phyloP scores from a whole-genome alignment of 1,284 basidiomycete genomes.

The Cutaneotrichosporon arboriforme region DNA sequence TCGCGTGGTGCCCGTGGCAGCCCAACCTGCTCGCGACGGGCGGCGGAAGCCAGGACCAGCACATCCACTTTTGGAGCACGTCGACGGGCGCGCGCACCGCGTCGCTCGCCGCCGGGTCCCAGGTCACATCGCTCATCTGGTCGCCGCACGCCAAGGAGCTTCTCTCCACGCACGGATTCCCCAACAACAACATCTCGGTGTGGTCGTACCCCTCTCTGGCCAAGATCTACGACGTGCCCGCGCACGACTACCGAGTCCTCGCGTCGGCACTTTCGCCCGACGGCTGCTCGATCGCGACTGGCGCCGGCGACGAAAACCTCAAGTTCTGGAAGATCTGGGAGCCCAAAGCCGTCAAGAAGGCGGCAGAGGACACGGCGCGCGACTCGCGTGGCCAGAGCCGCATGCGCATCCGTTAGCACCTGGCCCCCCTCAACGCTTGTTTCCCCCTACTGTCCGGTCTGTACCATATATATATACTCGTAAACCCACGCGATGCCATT shows the following conservation, averaged over 20 bases:
- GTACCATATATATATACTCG: too few relatives aligned
- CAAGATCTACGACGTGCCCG: constrained; percentile 81
- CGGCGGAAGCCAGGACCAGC: constrained; percentile 90
- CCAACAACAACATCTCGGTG: constrained; percentile 55
- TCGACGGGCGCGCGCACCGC: constrained; percentile 83
- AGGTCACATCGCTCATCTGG: constrained; percentile 90
- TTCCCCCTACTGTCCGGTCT: too few relatives aligned
- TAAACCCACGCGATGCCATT: too few relatives aligned
- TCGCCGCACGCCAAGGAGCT: constrained; percentile 85
- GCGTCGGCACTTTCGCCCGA: constrained; percentile 79
- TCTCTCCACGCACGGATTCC: constrained; percentile 88
- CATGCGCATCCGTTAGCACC: constrained; percentile 15
- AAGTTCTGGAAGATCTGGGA: constrained; percentile 57
- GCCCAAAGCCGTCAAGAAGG: constrained; percentile 32
- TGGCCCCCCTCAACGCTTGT: too few relatives aligned
- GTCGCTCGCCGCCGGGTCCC: constrained; percentile 73
- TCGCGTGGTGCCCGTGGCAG: constrained; percentile 98
- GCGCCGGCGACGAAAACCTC: constrained; percentile 86
- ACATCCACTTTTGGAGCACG: constrained; percentile 88
- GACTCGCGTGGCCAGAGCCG: constrained; percentile 15
- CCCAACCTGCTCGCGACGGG: constrained; percentile 85
- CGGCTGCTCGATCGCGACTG: constrained; percentile 82
- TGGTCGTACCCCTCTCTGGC: constrained; percentile 57
- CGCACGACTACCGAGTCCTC: constrained; percentile 82
- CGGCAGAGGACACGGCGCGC: constrained; percentile 20